Evolutionary conservation across 805 yeast species (phyloP), one percentile per base, ranked within the genome.

Genomic region (Barnettozyma vustinii): DNA sequence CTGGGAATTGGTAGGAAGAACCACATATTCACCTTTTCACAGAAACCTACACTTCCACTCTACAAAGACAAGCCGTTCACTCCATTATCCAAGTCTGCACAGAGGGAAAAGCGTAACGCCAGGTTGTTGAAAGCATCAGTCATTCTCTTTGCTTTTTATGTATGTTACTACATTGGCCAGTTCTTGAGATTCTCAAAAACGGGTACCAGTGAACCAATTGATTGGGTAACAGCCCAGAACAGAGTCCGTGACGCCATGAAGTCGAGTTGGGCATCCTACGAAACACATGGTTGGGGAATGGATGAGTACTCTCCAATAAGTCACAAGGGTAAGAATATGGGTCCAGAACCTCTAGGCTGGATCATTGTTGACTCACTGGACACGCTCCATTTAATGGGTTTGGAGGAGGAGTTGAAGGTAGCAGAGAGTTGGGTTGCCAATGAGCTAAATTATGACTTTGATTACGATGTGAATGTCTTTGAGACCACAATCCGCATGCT

Each of bases 401-500:
- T 78, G 25, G 66, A 75, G 7, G 81, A 78, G 9, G 90, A 87
- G 59, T 70, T 85, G 30, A 66, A 64, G 35, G 73, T 77, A 26
- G 91, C 95, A 6, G 76, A 80, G 52, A 62, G 77, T 5, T 91
- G 96, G 96, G 84, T 91, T 44, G 73, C 76, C 43, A 69, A 81
- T 48, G 88, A 80, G 45, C 71, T 91, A 54, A 74, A 73, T 46
- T 90, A 87, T 62, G 79, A 81, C 56, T 79, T 87, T 56, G 86
- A 88, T 62, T 79, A 82, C 52, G 77, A 77, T 33, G 94, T 88
- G 39, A 89, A 84, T 61, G 83, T 89, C 6, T 91, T 91, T 66
- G 97, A 90, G 63, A 89, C 97, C n/a, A 88, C 97, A 6, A 90
- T 88, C 54, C 75, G 97, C 62, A 88, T 91, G 95, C 70, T 91